phyloP scores from a whole-genome alignment of 1,284 basidiomycete species.

The Marasmius sp. region DNA sequence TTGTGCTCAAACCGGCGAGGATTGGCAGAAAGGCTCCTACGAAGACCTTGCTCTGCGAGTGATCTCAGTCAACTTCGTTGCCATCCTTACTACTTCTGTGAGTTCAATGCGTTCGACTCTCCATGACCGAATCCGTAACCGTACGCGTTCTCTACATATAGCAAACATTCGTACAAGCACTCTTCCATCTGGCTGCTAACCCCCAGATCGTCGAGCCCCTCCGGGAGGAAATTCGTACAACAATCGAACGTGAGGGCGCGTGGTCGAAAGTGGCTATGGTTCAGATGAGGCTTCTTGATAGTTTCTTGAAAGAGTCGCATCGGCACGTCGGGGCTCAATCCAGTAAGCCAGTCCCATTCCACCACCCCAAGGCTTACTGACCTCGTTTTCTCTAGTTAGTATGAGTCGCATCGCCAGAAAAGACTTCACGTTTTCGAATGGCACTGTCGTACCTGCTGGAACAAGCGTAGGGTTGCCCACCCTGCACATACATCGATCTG shows the following conservation, averaged over 20 bases:
- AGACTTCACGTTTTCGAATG: slow-evolving; percentile 26
- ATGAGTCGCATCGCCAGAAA: slow-evolving; percentile 19
- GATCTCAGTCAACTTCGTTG: slow-evolving; percentile 36
- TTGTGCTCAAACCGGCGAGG: slow-evolving; percentile 20
- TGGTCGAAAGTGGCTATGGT: slow-evolving; percentile 34
- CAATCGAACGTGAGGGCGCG: slow-evolving; percentile 24
- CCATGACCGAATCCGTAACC: background rate
- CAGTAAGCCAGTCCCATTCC: slow-evolving; percentile 12
- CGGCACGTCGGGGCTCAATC: slow-evolving; percentile 25
- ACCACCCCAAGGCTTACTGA: slow-evolving; percentile 4
- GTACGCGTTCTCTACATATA: background rate
- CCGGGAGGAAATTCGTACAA: slow-evolving; percentile 31
- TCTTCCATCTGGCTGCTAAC: slow-evolving; percentile 34
- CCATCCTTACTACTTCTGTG: slow-evolving; percentile 30
- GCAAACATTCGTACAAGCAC: slow-evolving; percentile 30
- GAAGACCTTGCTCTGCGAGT: slow-evolving; percentile 27
- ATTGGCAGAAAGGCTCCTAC: slow-evolving; percentile 22
- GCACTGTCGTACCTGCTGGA: slow-evolving; percentile 23
- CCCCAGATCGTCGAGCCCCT: slow-evolving; percentile 33
- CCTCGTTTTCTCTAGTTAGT: slow-evolving; percentile 5
- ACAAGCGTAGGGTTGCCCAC: slow-evolving; percentile 18
- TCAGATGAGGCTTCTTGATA: slow-evolving; percentile 35
- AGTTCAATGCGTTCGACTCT: background rate
- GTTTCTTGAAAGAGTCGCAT: slow-evolving; percentile 35
- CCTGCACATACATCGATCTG: slow-evolving; percentile 20